Evolutionary conservation across 2,329 filamentous ascomycete species (phyloP), one percentile per base, ranked within the genome.

Genomic region (Xylaria multiplex): DNA sequence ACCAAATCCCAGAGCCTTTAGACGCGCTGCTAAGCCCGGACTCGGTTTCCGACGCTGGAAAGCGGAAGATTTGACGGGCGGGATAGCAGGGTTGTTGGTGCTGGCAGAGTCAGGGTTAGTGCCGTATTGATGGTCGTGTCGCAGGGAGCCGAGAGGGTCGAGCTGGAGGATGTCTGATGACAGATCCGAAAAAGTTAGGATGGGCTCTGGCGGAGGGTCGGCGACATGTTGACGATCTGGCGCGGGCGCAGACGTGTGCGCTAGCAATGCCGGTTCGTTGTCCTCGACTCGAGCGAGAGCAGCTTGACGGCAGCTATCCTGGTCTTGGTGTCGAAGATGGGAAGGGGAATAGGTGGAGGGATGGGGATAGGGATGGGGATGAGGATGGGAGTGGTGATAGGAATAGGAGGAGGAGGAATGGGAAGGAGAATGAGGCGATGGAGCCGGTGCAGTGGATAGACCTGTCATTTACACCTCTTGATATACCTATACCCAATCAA

Each of bases 1-100:
- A 63, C 86, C 86, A 69, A 90, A 89, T 45, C 88, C 88, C 50
- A 90, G 81, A 48, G 88, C 88, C 74, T 88, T 89, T 62, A 90
- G 83, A 75, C 88, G 86, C 66, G 87, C 88, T 71, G 88, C 88
- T 58, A 90, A 81, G 45, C 88, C 88, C 46, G 88, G 88, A 11
- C 88, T 89, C 1, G 88, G 86, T 76, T 88, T 89, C 72, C 88
- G 86, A 56, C 77, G 75, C 69, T 77, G 76, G 56, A 71, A 69
- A 62, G 73, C 65, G 62, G 72, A 66, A 63, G 76, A 49, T 66
- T 73, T 76, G 64, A 67, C 66, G 67, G 71, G 64, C 24, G 74
- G 68, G 66, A 62, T 64, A 64, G 65, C 58, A 70, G 69, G 64
- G 69, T 68, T 75, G 67, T 65, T 71, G 70, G 69, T 75, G 66